Evolutionary conservation across 2,329 filamentous ascomycete species (phyloP), one percentile per base, ranked within the genome.

Genomic region (Scytalidium sp.): DNA sequence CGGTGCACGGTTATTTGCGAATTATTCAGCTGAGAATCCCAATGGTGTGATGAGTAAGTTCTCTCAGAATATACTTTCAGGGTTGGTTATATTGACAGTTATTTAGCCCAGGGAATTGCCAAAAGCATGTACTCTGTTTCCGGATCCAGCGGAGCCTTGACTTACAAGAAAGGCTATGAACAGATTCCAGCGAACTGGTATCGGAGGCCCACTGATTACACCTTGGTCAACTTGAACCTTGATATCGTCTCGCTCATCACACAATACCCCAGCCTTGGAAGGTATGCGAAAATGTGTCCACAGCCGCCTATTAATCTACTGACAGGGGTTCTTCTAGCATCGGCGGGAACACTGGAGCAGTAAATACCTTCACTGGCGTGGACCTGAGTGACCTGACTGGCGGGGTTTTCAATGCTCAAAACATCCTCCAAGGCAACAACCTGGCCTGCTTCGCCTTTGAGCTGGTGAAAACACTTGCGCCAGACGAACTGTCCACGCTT

Each of bases 271-370:
- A 63, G 70, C 19, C 67, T 76, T 46, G 50, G 41, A 47, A 45
- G 46, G 50, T 49, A 41, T 15, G n/a, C 27, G 13, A 21, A 5
- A 21, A 32, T 19, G 7, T 19, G 21, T 11, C 13, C 4, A 19
- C 22, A 3, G 4, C 3, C 15, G n/a, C 8, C 4, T 2, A 21
- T 36, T n/a, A n/a, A 20, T 21, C 3, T 15, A 9, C 44, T 47
- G 42, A 47, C 44, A 47, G 10, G 6, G 27, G 11, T n/a, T 8
- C 7, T 23, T 17, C 11, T 25, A 41, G 22, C 22, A 44, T 81
- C 20, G 78, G 79, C 3, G 78, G 79, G 9, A 81, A 81, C 56
- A 70, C 71, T 6, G 75, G 77, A 20, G 67, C 65, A 3, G 68
- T 75, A 17, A 75, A 81, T 62, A 74, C 68, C 21, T 81, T 79